Conservation (phyloP, 768 basidiomycete species). For the Hypsizygus marmoreus region DNA sequence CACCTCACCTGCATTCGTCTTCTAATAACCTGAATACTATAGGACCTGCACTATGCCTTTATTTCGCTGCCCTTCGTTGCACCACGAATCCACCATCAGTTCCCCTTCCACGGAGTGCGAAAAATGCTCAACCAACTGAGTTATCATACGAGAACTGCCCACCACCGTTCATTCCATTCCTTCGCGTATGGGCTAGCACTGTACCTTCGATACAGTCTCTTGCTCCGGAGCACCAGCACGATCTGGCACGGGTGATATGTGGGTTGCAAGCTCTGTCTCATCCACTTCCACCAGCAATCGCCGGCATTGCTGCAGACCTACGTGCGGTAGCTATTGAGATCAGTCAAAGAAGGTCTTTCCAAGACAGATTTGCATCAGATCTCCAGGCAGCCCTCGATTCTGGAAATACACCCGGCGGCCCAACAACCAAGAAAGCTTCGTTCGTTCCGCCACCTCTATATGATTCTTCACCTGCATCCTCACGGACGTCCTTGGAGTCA, state of each 20-base stretch:
- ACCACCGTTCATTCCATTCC: slow-evolving; percentile 63
- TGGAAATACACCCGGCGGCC: slow-evolving; percentile 36
- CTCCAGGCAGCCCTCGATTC: slow-evolving; percentile 80
- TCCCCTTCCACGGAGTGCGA: slow-evolving; percentile 64
- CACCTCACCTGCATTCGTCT: neutral
- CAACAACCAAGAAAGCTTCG: slow-evolving; percentile 48
- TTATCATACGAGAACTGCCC: slow-evolving; percentile 74
- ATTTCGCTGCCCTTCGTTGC: slow-evolving; percentile 79
- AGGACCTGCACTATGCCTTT: slow-evolving; percentile 83
- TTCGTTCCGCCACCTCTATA: slow-evolving; percentile 77
- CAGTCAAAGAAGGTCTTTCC: slow-evolving; percentile 80
- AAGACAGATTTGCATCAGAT: slow-evolving; percentile 73
- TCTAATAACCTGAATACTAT: neutral
- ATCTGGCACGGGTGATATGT: slow-evolving; percentile 82
- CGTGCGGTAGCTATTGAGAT: slow-evolving; percentile 87
- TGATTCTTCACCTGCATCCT: slow-evolving; percentile 35
- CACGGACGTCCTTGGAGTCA: slow-evolving; percentile 16
- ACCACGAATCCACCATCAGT: slow-evolving; percentile 80
- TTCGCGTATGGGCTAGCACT: slow-evolving; percentile 68
- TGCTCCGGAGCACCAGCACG: slow-evolving; percentile 68
- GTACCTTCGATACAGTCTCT: slow-evolving; percentile 69
- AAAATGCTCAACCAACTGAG: slow-evolving; percentile 49
- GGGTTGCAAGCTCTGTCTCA: slow-evolving; percentile 50
- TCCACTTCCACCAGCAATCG: slow-evolving; percentile 43
- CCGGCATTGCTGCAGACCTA: slow-evolving; percentile 77